Conservation (phyloP, 2,329 filamentous ascomycete genomes). For the Xylaria hypoxylon region DNA sequence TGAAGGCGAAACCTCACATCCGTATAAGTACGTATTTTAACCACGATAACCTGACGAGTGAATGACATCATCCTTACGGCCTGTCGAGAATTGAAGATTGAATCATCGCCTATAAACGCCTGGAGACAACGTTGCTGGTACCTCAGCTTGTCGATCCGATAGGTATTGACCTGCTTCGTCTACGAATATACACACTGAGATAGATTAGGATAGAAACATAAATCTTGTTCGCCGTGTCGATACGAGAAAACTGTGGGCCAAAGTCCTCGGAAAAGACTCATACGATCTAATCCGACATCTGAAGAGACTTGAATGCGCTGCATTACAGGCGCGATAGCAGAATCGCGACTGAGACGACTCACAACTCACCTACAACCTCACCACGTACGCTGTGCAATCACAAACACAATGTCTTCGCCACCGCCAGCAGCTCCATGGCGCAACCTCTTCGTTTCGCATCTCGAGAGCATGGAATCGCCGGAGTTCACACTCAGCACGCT, state of each 20-base stretch:
- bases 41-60: background rate
- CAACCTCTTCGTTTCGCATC: constrained; percentile 62
- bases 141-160: background rate
- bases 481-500: constrained; percentile 65
- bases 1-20: background rate
- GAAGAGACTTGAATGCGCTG: constrained; percentile 21
- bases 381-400: constrained; percentile 19
- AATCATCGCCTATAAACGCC: background rate
- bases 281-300: background rate
- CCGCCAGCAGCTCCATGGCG: constrained; percentile 64
- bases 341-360: constrained; percentile 40
- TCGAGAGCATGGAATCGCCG: constrained; percentile 60
- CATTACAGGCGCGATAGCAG: constrained; percentile 1
- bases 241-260: background rate
- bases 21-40: background rate
- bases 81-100: background rate
- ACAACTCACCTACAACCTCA: constrained; percentile 34
- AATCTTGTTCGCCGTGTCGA: background rate
- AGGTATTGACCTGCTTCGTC: background rate
- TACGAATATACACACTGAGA: background rate
- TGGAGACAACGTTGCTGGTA: background rate
- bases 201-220: constrained; percentile 6
- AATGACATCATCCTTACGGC: constrained; percentile 27
- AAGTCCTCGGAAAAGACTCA: background rate
- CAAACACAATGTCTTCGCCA: constrained; percentile 39